Evolutionary conservation across 2,329 filamentous ascomycete genomes (phyloP).

Genomic region (Colletotrichum sp.): DNA sequence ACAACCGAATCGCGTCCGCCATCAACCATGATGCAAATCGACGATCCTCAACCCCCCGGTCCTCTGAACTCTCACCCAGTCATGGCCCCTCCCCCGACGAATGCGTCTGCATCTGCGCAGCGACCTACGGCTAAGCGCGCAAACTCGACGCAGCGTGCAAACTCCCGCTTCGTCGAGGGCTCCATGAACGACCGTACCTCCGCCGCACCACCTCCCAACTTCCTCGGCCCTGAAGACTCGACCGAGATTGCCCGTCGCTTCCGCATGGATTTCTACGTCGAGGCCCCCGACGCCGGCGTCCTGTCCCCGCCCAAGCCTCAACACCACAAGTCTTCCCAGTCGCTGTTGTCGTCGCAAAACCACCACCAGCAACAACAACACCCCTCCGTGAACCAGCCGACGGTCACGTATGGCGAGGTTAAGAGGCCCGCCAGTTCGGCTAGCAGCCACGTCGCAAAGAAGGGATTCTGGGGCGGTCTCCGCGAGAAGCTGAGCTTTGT

Average conservation of each 20-base stretch:
- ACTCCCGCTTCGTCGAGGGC: conserved; percentile 71
- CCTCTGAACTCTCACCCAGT: conserved; percentile 23
- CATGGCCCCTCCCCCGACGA: background rate
- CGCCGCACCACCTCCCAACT: conserved; percentile 71
- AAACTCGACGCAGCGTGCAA: conserved; percentile 18
- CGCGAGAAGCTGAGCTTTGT: conserved; percentile 29
- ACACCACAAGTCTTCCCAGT: conserved; percentile 9
- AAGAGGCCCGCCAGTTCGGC: conserved; percentile 22
- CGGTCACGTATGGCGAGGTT: conserved; percentile 12
- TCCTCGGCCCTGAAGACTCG: conserved; percentile 53
- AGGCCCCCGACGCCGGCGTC: conserved; percentile 21
- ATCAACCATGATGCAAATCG: conserved; percentile 1
- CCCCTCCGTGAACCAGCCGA: conserved; percentile 3
- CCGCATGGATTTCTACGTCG: conserved; percentile 23
- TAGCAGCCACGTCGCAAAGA: conserved; percentile 16
- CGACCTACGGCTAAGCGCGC: conserved; percentile 13
- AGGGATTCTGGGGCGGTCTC: conserved; percentile 36
- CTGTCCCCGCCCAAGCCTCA: conserved; percentile 10
- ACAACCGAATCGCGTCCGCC: background rate
- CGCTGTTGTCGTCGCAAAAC: conserved; percentile 4
- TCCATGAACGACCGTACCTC: conserved; percentile 86
- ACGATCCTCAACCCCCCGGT: conserved; percentile 7
- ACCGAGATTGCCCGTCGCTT: conserved; percentile 28
- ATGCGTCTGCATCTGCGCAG: background rate
- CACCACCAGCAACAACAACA: conserved; percentile 11